Conservation (phyloP, 179 eudicot genomes). For the Beta lomatogona region DNA sequence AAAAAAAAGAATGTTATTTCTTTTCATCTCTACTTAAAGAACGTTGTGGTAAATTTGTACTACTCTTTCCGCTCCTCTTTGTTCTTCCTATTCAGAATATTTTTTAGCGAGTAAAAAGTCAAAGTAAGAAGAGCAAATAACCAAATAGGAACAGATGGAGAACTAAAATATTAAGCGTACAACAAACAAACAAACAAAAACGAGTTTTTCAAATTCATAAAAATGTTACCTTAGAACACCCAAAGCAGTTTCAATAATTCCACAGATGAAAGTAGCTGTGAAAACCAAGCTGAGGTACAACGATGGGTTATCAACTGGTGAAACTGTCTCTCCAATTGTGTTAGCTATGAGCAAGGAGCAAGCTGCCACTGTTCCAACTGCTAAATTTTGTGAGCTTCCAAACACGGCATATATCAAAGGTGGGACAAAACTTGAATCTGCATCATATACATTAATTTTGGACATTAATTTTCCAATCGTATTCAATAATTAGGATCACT, state of each 20-base stretch:
- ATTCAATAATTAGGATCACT: no score
- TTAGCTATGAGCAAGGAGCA: slow-evolving; percentile 64
- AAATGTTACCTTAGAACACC: slow-evolving; percentile 64
- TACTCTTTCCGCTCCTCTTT: no score
- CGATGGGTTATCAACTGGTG: slow-evolving; percentile 36
- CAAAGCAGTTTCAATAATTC: slow-evolving; percentile 57
- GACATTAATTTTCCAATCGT: background rate
- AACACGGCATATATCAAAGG: slow-evolving; percentile 72
- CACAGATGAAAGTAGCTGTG: slow-evolving; percentile 74
- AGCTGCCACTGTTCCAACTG: slow-evolving; percentile 86
- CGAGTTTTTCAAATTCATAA: no score
- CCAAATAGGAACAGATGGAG: no score
- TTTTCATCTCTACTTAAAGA: no score
- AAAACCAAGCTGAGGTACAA: slow-evolving; percentile 64
- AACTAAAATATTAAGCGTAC: no score
- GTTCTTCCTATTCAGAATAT: no score
- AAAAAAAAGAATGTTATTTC: no score
- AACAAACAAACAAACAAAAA: no score
- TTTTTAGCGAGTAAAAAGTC: no score
- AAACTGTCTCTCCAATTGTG: slow-evolving; percentile 46
- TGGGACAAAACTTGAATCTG: slow-evolving; percentile 93
- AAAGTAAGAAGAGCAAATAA: no score
- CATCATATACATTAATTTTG: background rate
- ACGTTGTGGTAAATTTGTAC: no score
- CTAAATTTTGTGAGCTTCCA: slow-evolving; percentile 76